Conservation (phyloP, 148 eudicot genomes). For the Heliosperma pusillum region DNA sequence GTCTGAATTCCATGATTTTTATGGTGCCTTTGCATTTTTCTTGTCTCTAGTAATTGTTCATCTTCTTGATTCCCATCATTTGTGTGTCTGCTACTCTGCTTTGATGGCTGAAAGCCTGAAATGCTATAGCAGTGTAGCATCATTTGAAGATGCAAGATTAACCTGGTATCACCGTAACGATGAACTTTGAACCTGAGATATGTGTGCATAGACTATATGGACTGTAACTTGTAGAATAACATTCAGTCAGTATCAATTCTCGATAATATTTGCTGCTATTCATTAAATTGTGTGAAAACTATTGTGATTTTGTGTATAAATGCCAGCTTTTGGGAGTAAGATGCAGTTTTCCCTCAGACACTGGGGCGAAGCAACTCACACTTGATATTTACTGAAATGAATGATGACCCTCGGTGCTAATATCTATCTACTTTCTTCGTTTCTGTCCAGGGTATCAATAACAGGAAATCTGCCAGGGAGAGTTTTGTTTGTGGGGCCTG, state of each 20-base stretch:
- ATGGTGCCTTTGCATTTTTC: neutral
- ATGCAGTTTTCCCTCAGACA: neutral
- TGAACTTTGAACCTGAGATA: too few relatives aligned
- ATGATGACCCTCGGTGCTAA: neutral
- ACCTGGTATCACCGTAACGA: too few relatives aligned
- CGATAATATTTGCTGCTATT: neutral
- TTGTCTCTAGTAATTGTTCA: neutral
- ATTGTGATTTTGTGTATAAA: neutral
- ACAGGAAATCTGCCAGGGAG: slow-evolving; percentile 93
- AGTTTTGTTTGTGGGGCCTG: slow-evolving; percentile 97
- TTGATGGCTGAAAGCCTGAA: neutral
- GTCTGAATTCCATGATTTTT: neutral
- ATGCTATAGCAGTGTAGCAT: neutral
- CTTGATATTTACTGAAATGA: neutral
- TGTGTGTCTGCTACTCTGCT: neutral
- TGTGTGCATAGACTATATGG: too few relatives aligned
- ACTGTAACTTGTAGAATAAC: too few relatives aligned
- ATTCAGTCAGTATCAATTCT: neutral
- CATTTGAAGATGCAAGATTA: too few relatives aligned
- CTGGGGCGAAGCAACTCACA: neutral
- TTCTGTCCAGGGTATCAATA: slow-evolving; percentile 55
- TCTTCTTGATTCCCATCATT: neutral
- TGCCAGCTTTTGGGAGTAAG: neutral
- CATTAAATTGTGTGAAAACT: neutral
- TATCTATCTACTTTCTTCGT: neutral